phyloP scores from a whole-genome alignment of 495 filamentous ascomycete species.

The Bryoglossum gracile region DNA sequence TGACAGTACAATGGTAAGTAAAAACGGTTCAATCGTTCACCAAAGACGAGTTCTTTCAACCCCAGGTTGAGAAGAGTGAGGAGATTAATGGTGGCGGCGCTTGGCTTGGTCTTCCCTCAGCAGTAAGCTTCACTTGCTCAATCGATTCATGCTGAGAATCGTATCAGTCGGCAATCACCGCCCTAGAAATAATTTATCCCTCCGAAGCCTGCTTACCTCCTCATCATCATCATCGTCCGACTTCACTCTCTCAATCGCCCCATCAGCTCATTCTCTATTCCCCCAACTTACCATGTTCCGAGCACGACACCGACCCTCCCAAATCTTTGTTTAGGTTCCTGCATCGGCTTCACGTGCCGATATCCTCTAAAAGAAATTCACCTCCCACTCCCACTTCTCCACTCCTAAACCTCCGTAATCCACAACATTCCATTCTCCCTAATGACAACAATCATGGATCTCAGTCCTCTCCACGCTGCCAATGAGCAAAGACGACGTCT shows the following conservation, averaged over 20 bases:
- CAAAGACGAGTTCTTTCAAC: no score
- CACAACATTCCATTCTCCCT: not conserved
- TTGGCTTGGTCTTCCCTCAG: no score
- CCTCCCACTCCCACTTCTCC: not conserved
- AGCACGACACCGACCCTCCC: not conserved
- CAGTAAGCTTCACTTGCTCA: not conserved
- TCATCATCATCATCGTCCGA: not conserved
- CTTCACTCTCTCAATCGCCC: not conserved
- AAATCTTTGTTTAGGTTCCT: no score
- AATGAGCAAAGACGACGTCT: slow-evolving; percentile 34
- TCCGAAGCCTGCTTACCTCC: not conserved
- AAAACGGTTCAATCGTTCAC: no score
- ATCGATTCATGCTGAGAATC: not conserved
- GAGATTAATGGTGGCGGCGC: no score
- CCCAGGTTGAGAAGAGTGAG: no score
- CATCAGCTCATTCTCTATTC: slow-evolving; percentile 14
- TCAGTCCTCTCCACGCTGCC: not conserved
- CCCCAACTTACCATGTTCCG: slow-evolving; percentile 5
- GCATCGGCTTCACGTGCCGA: not conserved
- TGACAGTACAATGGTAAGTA: no score
- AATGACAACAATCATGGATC: slow-evolving; percentile 8
- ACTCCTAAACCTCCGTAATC: not conserved
- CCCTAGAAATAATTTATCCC: not conserved
- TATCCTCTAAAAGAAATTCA: not conserved
- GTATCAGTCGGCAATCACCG: slow-evolving; percentile 7